Evolutionary conservation across 1,139 yeast genomes (phyloP).

Genomic region (Pichia sp.): DNA sequence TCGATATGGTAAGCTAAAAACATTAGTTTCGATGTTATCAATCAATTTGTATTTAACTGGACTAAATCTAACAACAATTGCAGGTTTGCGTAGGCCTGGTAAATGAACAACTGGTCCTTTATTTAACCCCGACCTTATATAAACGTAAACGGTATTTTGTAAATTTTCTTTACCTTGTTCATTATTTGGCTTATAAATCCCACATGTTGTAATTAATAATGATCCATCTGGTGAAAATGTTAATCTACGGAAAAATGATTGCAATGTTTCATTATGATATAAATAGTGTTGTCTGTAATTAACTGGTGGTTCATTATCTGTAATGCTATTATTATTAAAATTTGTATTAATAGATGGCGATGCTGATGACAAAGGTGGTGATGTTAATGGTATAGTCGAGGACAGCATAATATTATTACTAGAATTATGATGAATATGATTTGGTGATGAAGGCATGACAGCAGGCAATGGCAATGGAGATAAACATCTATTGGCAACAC

Average conservation of each 20-base stretch:
- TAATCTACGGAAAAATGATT: constrained; percentile 82
- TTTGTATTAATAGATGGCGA: neutral
- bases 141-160: constrained; percentile 69
- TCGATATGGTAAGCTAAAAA: constrained; percentile 60
- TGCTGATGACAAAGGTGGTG: constrained; percentile 25
- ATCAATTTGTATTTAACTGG: constrained; percentile 53
- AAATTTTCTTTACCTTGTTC: constrained; percentile 27
- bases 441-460: constrained; percentile 28
- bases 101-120: constrained; percentile 67
- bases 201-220: constrained; percentile 76
- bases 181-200: constrained; percentile 41
- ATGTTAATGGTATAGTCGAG: no score
- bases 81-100: constrained; percentile 78
- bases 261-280: constrained; percentile 80
- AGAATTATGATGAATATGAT: constrained; percentile 17
- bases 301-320: neutral
- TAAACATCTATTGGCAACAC: constrained; percentile 21
- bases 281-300: constrained; percentile 35
- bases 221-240: constrained; percentile 87
- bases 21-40: constrained; percentile 21
- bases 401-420: constrained; percentile 4
- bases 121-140: constrained; percentile 61
- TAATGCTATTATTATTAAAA: neutral
- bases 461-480: constrained; percentile 28
- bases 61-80: constrained; percentile 72